These are phyloP conservation scores for Neckera pumila DNA, from an alignment of 225 moss, liverwort and hornwort genomes.

Conservation along the genomic window DNA sequence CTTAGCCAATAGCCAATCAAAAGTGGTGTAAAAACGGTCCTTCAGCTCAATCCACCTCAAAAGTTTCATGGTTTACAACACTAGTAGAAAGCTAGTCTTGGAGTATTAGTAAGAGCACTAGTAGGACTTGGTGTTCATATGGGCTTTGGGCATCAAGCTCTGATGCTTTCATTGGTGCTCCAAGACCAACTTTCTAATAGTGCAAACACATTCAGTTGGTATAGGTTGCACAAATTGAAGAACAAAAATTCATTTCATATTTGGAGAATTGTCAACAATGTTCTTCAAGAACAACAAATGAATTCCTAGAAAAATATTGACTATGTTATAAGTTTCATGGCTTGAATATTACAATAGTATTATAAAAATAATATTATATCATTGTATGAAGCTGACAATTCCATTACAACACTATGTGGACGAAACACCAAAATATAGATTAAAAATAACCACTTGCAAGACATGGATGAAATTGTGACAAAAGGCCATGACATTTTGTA, in stretches of 20 bases:
- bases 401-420: too few species aligned
- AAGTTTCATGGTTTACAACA: background rate
- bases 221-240: background rate
- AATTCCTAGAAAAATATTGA: too few species aligned
- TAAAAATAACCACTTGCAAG: too few species aligned
- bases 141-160: background rate
- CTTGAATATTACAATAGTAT: too few species aligned
- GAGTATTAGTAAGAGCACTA: background rate
- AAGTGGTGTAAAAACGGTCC: background rate
- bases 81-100: background rate
- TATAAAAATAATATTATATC: too few species aligned
- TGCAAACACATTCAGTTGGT: background rate
- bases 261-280: background rate
- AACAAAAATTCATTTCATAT: background rate
- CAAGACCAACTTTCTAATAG: background rate
- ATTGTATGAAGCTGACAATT: too few species aligned
- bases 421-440: too few species aligned
- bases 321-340: too few species aligned
- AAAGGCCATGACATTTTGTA: too few species aligned
- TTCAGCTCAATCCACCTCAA: background rate
- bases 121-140: accelerated
- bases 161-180: accelerated
- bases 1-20: too few species aligned
- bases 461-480: too few species aligned
- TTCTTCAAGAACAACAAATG: background rate